Conservation (phyloP, 306 rosid species). For the Glycine latifolia region DNA sequence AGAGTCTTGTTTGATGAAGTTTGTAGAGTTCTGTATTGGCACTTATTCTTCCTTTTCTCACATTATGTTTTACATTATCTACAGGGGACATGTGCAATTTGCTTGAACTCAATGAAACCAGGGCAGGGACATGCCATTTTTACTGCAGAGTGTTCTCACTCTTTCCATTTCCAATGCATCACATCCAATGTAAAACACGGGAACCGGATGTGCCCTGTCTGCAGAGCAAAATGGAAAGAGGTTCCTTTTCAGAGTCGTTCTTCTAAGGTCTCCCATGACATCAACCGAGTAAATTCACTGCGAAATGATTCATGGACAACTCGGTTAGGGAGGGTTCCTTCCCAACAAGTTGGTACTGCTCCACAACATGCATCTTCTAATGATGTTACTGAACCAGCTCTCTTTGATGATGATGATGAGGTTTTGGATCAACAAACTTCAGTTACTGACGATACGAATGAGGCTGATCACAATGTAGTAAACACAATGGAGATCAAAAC, state of each 20-base stretch:
- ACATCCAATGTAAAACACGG: slow-evolving; percentile 93
- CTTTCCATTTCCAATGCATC: slow-evolving; percentile 95
- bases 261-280: slow-evolving; percentile 59
- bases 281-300: slow-evolving; percentile 54
- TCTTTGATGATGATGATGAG: slow-evolving; percentile 91
- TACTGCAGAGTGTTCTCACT: slow-evolving; percentile 95
- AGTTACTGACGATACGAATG: slow-evolving; percentile 39
- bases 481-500: slow-evolving; percentile 68
- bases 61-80: slow-evolving; percentile 23
- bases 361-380: slow-evolving; percentile 55
- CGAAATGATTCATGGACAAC: slow-evolving; percentile 64
- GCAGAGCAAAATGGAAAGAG: slow-evolving; percentile 97
- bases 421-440: slow-evolving; percentile 57
- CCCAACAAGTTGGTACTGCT: slow-evolving; percentile 52
- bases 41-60: slow-evolving; percentile 33
- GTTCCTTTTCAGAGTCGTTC: slow-evolving; percentile 74
- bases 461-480: slow-evolving; percentile 42
- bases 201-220: slow-evolving; percentile 84
- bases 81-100: slow-evolving; percentile 89
- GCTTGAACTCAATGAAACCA: slow-evolving; percentile 73
- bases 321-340: slow-evolving; percentile 58
- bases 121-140: slow-evolving; percentile 95
- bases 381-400: slow-evolving; percentile 65
- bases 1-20: background rate
- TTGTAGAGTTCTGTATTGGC: background rate